A percentile compares a stretch with the other conserved stretches of the same genome.
phyloP scores from a whole-genome alignment of 805 yeast genomes.

The Zygosaccharomyces siamensis region DNA sequence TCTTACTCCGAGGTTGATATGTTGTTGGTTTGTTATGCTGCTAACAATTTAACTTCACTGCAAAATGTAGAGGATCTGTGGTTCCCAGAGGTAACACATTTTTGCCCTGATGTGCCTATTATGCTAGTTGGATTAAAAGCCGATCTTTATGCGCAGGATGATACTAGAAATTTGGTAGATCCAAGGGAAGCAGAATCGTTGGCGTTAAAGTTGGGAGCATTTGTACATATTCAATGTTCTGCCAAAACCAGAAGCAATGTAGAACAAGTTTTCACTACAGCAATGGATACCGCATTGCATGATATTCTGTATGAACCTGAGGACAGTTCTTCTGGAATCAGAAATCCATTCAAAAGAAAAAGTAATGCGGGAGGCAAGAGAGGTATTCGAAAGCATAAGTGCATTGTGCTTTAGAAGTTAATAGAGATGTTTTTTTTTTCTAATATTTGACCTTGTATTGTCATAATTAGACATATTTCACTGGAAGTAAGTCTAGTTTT shows the following conservation, averaged over 20 bases:
- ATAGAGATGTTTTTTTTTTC: not conserved
- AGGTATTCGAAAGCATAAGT: slow-evolving; percentile 7
- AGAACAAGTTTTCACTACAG: slow-evolving; percentile 60
- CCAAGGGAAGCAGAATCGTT: slow-evolving; percentile 47
- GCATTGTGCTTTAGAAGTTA: slow-evolving; percentile 8
- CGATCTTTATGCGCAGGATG: slow-evolving; percentile 44
- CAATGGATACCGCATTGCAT: slow-evolving; percentile 34
- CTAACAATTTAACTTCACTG: slow-evolving; percentile 57
- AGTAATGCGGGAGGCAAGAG: slow-evolving; percentile 1
- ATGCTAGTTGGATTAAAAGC: slow-evolving; percentile 74
- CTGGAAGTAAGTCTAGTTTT: not conserved
- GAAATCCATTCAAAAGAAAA: slow-evolving; percentile 15
- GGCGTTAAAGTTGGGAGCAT: slow-evolving; percentile 61
- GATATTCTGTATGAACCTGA: slow-evolving; percentile 11
- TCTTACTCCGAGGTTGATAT: slow-evolving; percentile 77
- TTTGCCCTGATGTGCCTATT: slow-evolving; percentile 75
- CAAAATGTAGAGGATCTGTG: slow-evolving; percentile 74
- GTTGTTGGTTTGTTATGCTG: slow-evolving; percentile 68
- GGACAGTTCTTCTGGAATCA: slow-evolving; percentile 8
- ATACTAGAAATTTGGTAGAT: slow-evolving; percentile 27
- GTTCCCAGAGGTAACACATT: slow-evolving; percentile 82
- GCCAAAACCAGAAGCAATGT: slow-evolving; percentile 68
- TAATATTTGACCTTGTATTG: not conserved
- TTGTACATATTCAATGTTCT: slow-evolving; percentile 73
- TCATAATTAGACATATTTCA: not conserved